Conservation (phyloP, 1,139 yeast species). For the Debaryomyces coudertii region DNA sequence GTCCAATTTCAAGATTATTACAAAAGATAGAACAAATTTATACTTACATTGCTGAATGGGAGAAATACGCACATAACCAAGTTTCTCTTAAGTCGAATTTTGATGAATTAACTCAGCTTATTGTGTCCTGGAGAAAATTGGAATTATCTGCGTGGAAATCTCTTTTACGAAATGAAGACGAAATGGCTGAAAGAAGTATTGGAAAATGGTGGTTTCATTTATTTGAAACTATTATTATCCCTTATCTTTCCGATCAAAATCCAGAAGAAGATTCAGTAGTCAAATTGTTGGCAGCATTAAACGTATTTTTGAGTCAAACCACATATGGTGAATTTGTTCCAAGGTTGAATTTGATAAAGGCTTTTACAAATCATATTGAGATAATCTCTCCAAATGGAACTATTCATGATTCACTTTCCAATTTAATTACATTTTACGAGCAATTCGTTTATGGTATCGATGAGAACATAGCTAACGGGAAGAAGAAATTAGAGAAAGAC, state of each 20-base stretch:
- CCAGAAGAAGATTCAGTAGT: slow-evolving; percentile 30
- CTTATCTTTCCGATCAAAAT: slow-evolving; percentile 38
- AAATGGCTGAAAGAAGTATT: slow-evolving; percentile 47
- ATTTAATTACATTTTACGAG: slow-evolving; percentile 64
- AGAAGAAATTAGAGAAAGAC: slow-evolving; percentile 70
- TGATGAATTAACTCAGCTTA: slow-evolving; percentile 62
- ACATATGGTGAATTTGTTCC: slow-evolving; percentile 70
- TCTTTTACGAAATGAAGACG: slow-evolving; percentile 70
- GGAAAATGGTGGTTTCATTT: slow-evolving; percentile 93
- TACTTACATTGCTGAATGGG: slow-evolving; percentile 87
- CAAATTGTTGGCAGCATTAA: slow-evolving; percentile 68
- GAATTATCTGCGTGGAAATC: slow-evolving; percentile 88
- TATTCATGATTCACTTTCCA: slow-evolving; percentile 51
- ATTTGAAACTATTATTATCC: slow-evolving; percentile 72
- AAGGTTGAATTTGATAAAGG: slow-evolving; percentile 60
- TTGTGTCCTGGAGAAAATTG: slow-evolving; percentile 87
- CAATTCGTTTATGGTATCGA: slow-evolving; percentile 60
- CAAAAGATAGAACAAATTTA: slow-evolving; percentile 87
- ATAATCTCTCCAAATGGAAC: slow-evolving; percentile 25
- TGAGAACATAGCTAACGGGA: slow-evolving; percentile 47
- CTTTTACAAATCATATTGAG: slow-evolving; percentile 59
- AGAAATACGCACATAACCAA: slow-evolving; percentile 82
- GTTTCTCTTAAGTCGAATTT: slow-evolving; percentile 64
- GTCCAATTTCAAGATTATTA: slow-evolving; percentile 77
- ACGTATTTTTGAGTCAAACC: slow-evolving; percentile 74